A percentile compares a stretch with the other conserved stretches of the same genome.
Evolutionary conservation across 192 early-diverging fungal genomes (phyloP).

Genomic region (Entomortierella lignicola): DNA sequence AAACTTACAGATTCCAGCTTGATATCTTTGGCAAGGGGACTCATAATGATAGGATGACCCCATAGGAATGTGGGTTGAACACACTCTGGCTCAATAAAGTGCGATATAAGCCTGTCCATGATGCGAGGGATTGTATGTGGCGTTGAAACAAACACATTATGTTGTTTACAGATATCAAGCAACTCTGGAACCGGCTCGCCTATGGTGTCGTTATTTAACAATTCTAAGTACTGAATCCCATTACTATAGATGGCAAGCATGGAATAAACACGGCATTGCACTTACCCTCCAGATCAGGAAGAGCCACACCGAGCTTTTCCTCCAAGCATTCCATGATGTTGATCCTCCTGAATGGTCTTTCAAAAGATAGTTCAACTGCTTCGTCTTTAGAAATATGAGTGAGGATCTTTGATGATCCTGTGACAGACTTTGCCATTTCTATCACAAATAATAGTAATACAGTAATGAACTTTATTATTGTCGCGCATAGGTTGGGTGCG

Average conservation of each 20-base stretch:
- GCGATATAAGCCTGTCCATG: slow-evolving; percentile 78
- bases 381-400: slow-evolving; percentile 17
- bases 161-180: slow-evolving; percentile 41
- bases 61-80: slow-evolving; percentile 84
- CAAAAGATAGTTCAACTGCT: slow-evolving; percentile 59
- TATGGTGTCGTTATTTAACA: neutral
- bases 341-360: slow-evolving; percentile 66
- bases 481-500: no score
- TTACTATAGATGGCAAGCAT: neutral
- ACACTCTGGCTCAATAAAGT: slow-evolving; percentile 81
- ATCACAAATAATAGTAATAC: neutral
- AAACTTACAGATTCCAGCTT: slow-evolving; percentile 40
- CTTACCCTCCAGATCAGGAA: slow-evolving; percentile 58
- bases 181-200: slow-evolving; percentile 37
- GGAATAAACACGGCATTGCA: neutral
- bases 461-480: no score
- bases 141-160: slow-evolving; percentile 44
- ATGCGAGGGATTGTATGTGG: slow-evolving; percentile 77
- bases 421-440: slow-evolving; percentile 55
- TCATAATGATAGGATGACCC: slow-evolving; percentile 83
- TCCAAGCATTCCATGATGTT: slow-evolving; percentile 66
- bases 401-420: slow-evolving; percentile 24
- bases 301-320: slow-evolving; percentile 42
- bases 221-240: neutral
- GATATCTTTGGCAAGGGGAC: slow-evolving; percentile 81